Conservation (phyloP, 2,329 filamentous ascomycete species). For the Diaporthe vaccinii region DNA sequence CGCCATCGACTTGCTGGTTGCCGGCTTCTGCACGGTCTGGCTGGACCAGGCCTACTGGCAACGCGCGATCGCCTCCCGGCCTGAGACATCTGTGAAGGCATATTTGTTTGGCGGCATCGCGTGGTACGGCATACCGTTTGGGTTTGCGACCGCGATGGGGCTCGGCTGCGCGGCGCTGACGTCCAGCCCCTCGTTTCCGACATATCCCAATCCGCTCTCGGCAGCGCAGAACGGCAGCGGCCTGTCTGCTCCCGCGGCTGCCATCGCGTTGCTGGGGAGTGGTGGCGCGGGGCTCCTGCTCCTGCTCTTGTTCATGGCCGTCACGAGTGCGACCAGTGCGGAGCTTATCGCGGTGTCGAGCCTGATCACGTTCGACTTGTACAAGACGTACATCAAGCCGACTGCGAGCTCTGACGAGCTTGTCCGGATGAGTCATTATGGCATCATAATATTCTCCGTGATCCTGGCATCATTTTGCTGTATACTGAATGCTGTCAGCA, state of each 20-base stretch:
- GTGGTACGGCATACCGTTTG: conserved; percentile 55
- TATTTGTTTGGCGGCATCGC: conserved; percentile 58
- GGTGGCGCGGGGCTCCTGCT: conserved; percentile 53
- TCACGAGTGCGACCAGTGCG: conserved; percentile 57
- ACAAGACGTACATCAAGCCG: conserved; percentile 54
- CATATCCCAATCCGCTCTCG: conserved; percentile 49
- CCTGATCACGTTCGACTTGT: conserved; percentile 56
- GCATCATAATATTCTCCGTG: conserved; percentile 51
- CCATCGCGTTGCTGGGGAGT: conserved; percentile 53
- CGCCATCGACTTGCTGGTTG: conserved; percentile 53
- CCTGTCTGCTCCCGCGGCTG: conserved; percentile 49
- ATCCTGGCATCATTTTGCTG: conserved; percentile 51
- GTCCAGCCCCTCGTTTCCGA: conserved; percentile 46
- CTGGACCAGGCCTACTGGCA: conserved; percentile 61
- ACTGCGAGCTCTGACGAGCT: conserved; percentile 49
- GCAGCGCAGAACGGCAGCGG: conserved; percentile 50
- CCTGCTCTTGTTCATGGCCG: conserved; percentile 62
- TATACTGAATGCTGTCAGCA: conserved; percentile 53
- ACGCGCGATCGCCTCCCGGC: conserved; percentile 57
- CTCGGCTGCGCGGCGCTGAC: conserved; percentile 52
- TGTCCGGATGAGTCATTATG: conserved; percentile 50
- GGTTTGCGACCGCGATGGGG: conserved; percentile 53
- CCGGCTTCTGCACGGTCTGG: conserved; percentile 54
- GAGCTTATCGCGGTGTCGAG: conserved; percentile 58
- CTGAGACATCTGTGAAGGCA: conserved; percentile 56